phyloP scores from a whole-genome alignment of 1,139 yeast genomes.

The Eremothecium cymbalariae region DNA sequence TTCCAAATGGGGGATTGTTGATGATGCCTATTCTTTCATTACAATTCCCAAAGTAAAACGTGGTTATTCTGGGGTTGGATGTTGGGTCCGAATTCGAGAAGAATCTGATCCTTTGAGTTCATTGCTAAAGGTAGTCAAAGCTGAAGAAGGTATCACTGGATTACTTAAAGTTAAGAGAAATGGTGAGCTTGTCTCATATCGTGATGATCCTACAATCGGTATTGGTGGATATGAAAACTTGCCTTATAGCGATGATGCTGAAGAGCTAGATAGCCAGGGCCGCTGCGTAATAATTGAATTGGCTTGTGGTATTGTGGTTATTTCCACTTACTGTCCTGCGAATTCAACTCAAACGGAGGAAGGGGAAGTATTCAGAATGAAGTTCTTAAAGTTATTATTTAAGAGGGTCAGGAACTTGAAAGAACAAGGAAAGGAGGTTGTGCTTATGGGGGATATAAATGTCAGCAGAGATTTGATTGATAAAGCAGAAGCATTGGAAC shows the following conservation, averaged over 20 bases:
- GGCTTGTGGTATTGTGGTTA: conserved; percentile 51
- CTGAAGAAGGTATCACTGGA: conserved; percentile 92
- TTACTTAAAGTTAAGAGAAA: conserved; percentile 34
- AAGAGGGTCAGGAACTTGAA: conserved; percentile 50
- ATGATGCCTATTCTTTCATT: conserved; percentile 56
- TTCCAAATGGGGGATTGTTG: conserved; percentile 46
- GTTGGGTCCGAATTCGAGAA: conserved; percentile 55
- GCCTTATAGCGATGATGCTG: conserved; percentile 33
- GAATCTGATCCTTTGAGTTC: conserved; percentile 36
- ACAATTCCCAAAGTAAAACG: conserved; percentile 57
- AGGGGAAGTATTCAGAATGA: conserved; percentile 54
- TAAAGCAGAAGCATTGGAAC: conserved; percentile 60
- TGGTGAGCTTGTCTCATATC: conserved; percentile 19
- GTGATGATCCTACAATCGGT: conserved; percentile 23
- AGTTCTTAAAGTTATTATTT: conserved; percentile 52
- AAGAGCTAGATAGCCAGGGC: conserved; percentile 71
- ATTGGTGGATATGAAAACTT: conserved; percentile 71
- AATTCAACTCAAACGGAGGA: conserved; percentile 66
- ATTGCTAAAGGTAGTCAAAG: conserved; percentile 49
- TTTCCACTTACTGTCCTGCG: conserved; percentile 88
- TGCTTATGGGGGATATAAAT: conserved; percentile 84
- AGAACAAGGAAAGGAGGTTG: conserved; percentile 51
- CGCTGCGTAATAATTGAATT: conserved; percentile 70
- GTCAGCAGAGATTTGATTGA: conserved; percentile 74
- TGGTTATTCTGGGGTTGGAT: conserved; percentile 90